A percentile compares a stretch with the other conserved stretches of the same genome.
Conservation (phyloP, 2,329 filamentous ascomycete genomes). For the Phyllosticta paracitricarpa region DNA sequence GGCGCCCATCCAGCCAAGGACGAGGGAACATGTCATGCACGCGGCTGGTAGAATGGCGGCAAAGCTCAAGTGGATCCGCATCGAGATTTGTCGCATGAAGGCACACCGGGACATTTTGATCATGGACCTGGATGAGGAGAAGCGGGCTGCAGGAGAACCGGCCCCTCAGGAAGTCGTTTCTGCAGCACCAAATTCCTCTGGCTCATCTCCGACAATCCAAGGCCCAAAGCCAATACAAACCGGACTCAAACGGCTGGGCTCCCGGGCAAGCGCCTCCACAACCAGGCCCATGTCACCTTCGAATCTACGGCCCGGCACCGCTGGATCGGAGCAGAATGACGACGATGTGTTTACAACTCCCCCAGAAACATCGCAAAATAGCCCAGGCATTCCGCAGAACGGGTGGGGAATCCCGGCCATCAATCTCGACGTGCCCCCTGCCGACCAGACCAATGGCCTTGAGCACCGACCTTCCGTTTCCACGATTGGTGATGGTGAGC, state of each 20-base stretch:
- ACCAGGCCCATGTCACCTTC: constrained; percentile 20
- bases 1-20: constrained; percentile 83
- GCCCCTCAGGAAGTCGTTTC: constrained; percentile 9
- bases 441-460: constrained; percentile 16
- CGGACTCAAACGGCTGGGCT: constrained; percentile 25
- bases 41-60: constrained; percentile 77
- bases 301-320: constrained; percentile 17
- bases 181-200: neutral
- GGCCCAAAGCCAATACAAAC: neutral
- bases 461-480: constrained; percentile 22
- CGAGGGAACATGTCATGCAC: constrained; percentile 74
- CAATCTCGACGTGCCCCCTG: constrained; percentile 21
- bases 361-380: constrained; percentile 32
- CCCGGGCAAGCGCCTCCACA: constrained; percentile 24
- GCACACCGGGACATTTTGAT: constrained; percentile 84
- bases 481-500: constrained; percentile 18
- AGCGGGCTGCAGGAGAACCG: constrained; percentile 25
- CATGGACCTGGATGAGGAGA: constrained; percentile 77
- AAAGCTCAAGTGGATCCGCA: constrained; percentile 85
- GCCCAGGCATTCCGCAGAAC: constrained; percentile 21
- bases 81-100: constrained; percentile 85
- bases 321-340: constrained; percentile 18
- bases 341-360: constrained; percentile 37
- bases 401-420: constrained; percentile 23
- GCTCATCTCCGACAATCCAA: neutral